Evolutionary conservation across 495 filamentous ascomycete genomes (phyloP), one percentile per base, ranked within the genome.

Genomic region (Aspergillus olivimuriae): DNA sequence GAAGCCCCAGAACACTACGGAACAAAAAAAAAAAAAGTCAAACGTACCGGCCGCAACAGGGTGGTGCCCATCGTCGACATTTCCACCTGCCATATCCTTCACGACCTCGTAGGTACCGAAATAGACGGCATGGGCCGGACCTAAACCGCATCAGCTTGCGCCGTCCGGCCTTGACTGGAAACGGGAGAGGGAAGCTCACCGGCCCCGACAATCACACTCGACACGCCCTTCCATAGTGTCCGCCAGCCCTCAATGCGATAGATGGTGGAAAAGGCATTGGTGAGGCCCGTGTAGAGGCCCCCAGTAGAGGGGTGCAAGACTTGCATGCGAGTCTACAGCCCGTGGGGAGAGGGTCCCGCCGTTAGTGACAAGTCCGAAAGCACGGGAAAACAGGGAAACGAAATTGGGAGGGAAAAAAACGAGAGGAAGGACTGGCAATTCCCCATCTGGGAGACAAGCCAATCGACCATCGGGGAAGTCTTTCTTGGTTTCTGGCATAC

Each of bases 41-140:
- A n/a, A 50, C 78, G 53, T 70, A 89, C 88, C 89, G 52, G 89
- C 88, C 60, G 92, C 92, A 32, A 97, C 68, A 8, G 92, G 90
- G 62, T 99, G 94, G 63, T 99, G 91, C 31, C 86, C 85, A 45
- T 83, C 82, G 34, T 81, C 84, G 47, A 80, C 79, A 60, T 97
- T 97, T 12, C 92, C 92, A 53, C 92, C 92, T 69, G 95, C 89
- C 28, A 89, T 59, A 46, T 97, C 89, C 73, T 99, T 97, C 46
- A 97, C 92, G 14, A 84, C 78, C 70, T 99, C 92, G 58, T 97
- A 99, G 41, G 92, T 96, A 33, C 87, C 89, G 62, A 99, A 99
- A 62, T 99, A 97, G 34, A 97, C 88, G 15, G 92, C 92, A 57
- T 99, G 92, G 36, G 92, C 92, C 47, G 92, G 92, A 50, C 90